These are phyloP conservation scores for Exserohilum rostratum DNA, from an alignment of 2,329 filamentous ascomycete species.

Conservation along the genomic window DNA sequence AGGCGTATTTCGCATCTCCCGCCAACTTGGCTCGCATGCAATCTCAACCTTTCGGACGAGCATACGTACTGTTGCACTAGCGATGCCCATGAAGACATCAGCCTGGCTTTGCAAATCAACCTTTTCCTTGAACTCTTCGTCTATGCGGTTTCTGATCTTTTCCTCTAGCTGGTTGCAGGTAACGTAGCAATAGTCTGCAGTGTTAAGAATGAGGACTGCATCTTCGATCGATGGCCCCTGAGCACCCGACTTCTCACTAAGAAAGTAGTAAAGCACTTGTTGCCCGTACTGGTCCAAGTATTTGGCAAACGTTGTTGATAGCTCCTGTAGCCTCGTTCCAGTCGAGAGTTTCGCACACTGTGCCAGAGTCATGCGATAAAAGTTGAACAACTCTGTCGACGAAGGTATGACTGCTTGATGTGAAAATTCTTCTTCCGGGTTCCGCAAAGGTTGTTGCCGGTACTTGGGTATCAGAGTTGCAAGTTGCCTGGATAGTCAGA, in stretches of 20 bases:
- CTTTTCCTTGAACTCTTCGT: slow-evolving; percentile 71
- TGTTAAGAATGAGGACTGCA: slow-evolving; percentile 86
- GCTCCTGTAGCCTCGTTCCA: slow-evolving; percentile 80
- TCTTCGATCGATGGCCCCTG: slow-evolving; percentile 72
- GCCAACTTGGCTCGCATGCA: slow-evolving; percentile 85
- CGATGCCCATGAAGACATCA: slow-evolving; percentile 93
- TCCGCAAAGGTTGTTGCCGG: slow-evolving; percentile 77
- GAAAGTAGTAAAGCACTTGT: slow-evolving; percentile 79
- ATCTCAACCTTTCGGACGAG: slow-evolving; percentile 84
- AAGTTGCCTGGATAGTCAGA: slow-evolving; percentile 62
- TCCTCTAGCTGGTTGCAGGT: slow-evolving; percentile 94
- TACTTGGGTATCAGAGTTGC: slow-evolving; percentile 86
- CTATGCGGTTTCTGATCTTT: slow-evolving; percentile 89
- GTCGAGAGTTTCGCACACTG: slow-evolving; percentile 97
- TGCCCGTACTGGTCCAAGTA: slow-evolving; percentile 96
- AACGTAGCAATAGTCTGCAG: slow-evolving; percentile 94
- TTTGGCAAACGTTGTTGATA: slow-evolving; percentile 84
- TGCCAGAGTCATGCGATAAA: slow-evolving; percentile 89
- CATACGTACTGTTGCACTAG: slow-evolving; percentile 81
- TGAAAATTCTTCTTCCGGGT: slow-evolving; percentile 89
- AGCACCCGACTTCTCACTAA: slow-evolving; percentile 64
- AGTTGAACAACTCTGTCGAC: slow-evolving; percentile 95
- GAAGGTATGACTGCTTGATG: slow-evolving; percentile 88
- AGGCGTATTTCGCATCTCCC: slow-evolving; percentile 95
- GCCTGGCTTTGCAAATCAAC: slow-evolving; percentile 93